These are phyloP conservation scores for Solanum megistacrolobum DNA, from an alignment of 257 asterid species.

Conservation along the genomic window DNA sequence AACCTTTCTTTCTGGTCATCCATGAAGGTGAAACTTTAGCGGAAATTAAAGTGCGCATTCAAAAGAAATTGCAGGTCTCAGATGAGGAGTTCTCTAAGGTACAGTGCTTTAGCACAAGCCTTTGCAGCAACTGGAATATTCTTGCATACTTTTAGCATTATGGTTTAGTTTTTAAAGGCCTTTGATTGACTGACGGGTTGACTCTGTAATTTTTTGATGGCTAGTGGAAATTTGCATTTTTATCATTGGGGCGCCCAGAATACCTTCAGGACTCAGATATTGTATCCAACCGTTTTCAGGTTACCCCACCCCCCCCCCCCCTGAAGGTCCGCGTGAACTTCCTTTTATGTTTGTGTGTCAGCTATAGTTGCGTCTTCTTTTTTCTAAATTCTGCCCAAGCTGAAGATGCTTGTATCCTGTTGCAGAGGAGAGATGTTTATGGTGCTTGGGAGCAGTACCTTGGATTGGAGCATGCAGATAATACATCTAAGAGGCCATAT, in stretches of 20 bases:
- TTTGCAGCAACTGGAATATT: not conserved
- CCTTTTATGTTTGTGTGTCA: not conserved
- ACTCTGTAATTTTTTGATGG: slow-evolving; percentile 5
- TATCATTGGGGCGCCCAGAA: slow-evolving; percentile 93
- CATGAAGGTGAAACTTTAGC: slow-evolving; percentile 88
- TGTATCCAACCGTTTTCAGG: slow-evolving; percentile 86
- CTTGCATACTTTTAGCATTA: not conserved
- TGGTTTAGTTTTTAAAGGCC: not conserved
- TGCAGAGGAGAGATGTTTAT: slow-evolving; percentile 83
- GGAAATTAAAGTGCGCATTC: slow-evolving; percentile 72
- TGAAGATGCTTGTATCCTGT: slow-evolving; percentile 2
- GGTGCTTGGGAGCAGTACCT: slow-evolving; percentile 99
- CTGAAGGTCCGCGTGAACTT: not conserved
- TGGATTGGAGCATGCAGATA: slow-evolving; percentile 92
- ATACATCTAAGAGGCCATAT: slow-evolving; percentile 70
- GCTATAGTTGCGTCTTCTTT: not conserved
- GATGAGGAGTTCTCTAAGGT: slow-evolving; percentile 94
- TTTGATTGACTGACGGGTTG: slow-evolving; percentile 2
- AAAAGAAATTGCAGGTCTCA: slow-evolving; percentile 73
- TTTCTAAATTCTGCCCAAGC: not conserved
- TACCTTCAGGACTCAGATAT: slow-evolving; percentile 83
- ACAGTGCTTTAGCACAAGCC: not conserved
- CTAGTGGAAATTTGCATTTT: slow-evolving; percentile 93
- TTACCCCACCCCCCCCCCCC: slow-evolving; percentile 6
- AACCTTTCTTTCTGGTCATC: slow-evolving; percentile 84